These are phyloP conservation scores for Aspergillus diversus DNA, from an alignment of 495 filamentous ascomycete species.

Conservation along the genomic window DNA sequence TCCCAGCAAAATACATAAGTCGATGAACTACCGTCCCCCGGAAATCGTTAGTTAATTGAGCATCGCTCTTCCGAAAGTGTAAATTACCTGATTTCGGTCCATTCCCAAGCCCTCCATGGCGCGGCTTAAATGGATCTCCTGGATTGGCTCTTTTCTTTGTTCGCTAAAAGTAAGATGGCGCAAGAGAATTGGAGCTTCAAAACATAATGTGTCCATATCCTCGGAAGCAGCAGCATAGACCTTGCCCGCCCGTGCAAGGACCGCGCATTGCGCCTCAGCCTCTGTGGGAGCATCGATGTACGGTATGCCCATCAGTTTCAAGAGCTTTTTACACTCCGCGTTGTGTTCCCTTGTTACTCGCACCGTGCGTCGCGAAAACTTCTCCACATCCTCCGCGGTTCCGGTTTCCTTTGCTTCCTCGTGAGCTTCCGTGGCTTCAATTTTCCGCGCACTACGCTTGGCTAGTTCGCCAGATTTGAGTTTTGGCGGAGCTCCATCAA, in stretches of 20 bases:
- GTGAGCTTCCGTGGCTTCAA: conserved; percentile 82
- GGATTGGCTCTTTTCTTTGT: conserved; percentile 95
- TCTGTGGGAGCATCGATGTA: conserved; percentile 95
- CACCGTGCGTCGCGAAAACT: conserved; percentile 93
- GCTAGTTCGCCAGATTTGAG: conserved; percentile 95
- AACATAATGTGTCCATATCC: conserved; percentile 99
- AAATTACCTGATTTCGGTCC: conserved; percentile 75
- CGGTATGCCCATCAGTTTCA: conserved; percentile 94
- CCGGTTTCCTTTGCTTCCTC: conserved; percentile 97
- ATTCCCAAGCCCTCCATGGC: conserved; percentile 84
- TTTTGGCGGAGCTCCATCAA: conserved; percentile 95
- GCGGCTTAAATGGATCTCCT: conserved; percentile 85
- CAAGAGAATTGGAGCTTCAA: conserved; percentile 86
- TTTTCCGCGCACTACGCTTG: conserved; percentile 88
- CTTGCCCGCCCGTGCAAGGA: conserved; percentile 86
- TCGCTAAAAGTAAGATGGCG: conserved; percentile 96
- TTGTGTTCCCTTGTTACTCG: conserved; percentile 97
- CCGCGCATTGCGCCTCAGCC: conserved; percentile 95
- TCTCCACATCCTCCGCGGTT: conserved; percentile 95
- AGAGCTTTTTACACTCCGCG: conserved; percentile 83
- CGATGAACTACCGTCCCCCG: conserved; percentile 71
- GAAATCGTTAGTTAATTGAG: conserved; percentile 4
- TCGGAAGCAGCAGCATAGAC: conserved; percentile 96
- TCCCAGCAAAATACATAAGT: conserved; percentile 95
- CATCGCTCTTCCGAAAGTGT: neutral